Base-by-base conservation (phyloP, 2,329 filamentous ascomycete genomes). In the Myriosclerotinia curreyana region DNA sequence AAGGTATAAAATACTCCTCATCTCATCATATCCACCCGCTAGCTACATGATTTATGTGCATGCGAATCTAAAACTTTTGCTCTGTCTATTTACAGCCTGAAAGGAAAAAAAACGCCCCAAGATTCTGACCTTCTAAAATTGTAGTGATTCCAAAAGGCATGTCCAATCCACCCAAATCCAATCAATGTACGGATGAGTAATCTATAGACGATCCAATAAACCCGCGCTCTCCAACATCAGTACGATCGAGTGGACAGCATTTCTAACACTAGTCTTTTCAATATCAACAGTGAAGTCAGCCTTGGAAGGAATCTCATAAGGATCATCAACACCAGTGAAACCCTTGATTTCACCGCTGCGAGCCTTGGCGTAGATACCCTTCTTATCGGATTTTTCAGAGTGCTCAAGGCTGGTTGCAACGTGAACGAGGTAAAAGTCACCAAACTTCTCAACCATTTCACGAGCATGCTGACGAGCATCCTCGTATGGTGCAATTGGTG, bases 291-390 rank as follows among this genome's bases (percentile, higher is more conserved):
- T 86, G 69, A 99, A 82, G 76, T 98, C 87, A 40, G 93, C 85
- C 79, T 94, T 92, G 70, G 79, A 73, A 12, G 95, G 95, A 28
- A 78, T 75, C 86, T 99, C 95, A 76, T 99, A 99, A 56, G 95
- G 93, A 80, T 98, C 94, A 76, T 98, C 94, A 64, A 99, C 92
- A 73, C 95, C 95, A 9, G 95, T 99, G 84, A 99, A 99, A 69
- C 93, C 93, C 86, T 93, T 95, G 79, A 99, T 96, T 81, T 96
- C 90, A 65, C 95, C 95, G 25, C 82, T 84, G 68, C 95, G 86
- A 49, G 95, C 95, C 76, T 86, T 85, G 70, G 84, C 84, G 79
- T 98, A 99, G 75, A 96, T 88, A 66, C 95, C 95, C 67, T 89
- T 85, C 82, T 92, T 93, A 79, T 99, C 95, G 38, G 92, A 97